Conservation (phyloP, 78 protist genomes). For the Dictyostelium citrinum region DNA sequence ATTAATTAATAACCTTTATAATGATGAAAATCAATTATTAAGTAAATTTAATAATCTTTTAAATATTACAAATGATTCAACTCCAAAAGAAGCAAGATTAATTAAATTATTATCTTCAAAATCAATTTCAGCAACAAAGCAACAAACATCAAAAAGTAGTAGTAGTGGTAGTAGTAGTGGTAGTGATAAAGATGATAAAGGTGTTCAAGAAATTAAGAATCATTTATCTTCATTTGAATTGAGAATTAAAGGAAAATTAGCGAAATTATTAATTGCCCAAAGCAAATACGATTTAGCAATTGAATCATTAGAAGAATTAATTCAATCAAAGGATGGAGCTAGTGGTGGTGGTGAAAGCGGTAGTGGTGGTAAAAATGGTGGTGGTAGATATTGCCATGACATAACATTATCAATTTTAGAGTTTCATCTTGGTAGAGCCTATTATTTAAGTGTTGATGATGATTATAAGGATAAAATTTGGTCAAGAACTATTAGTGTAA, state of each 20-base stretch:
- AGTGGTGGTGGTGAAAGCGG: neutral
- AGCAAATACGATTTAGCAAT: constrained; percentile 15
- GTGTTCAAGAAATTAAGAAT: constrained; percentile 1
- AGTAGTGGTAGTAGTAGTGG: no score
- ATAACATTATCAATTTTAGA: constrained; percentile 23
- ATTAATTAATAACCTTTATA: neutral
- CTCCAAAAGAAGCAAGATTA: constrained; percentile 62
- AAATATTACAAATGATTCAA: constrained; percentile 23
- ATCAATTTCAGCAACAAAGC: neutral
- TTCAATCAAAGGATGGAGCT: neutral
- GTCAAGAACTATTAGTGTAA: neutral
- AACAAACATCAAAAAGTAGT: neutral
- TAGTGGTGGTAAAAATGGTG: neutral
- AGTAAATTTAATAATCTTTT: neutral
- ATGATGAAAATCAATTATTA: neutral
- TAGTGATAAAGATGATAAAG: neutral
- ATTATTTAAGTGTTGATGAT: neutral
- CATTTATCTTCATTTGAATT: neutral
- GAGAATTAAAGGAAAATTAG: constrained; percentile 19
- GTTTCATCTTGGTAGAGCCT: constrained; percentile 64
- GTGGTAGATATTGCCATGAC: neutral
- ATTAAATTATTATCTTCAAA: constrained; percentile 26
- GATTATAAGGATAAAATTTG: constrained; percentile 1
- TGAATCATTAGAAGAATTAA: constrained; percentile 9
- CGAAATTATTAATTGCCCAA: constrained; percentile 13